phyloP scores from a whole-genome alignment of 2,329 filamentous ascomycete genomes.

The Colletotrichum costaricense region DNA sequence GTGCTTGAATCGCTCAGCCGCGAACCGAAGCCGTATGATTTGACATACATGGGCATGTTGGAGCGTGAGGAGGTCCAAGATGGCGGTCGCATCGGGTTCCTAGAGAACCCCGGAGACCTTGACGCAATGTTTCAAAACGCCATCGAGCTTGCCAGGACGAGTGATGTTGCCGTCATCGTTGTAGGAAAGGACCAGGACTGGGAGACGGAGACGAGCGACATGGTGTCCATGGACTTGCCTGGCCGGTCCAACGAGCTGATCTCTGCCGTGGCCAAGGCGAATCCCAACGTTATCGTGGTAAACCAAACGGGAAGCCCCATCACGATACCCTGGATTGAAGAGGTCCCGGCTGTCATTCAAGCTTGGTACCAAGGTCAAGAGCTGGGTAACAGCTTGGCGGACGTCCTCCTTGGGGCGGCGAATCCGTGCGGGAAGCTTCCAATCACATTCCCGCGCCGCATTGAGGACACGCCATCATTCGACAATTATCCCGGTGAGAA shows the following conservation, averaged over 20 bases:
- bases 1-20: background rate
- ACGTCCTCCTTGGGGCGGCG: conserved; percentile 71
- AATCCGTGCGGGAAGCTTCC: conserved; percentile 74
- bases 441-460: conserved; percentile 67
- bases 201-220: conserved; percentile 67
- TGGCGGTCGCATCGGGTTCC: background rate
- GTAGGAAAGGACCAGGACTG: conserved; percentile 66
- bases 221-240: conserved; percentile 76
- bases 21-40: background rate
- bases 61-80: background rate
- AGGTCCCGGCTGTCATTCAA: conserved; percentile 69
- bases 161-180: conserved; percentile 45
- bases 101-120: background rate
- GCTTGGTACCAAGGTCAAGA: conserved; percentile 80
- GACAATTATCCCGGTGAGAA: background rate
- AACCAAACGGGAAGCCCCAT: conserved; percentile 73
- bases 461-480: conserved; percentile 57
- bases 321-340: conserved; percentile 64
- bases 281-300: conserved; percentile 69
- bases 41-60: background rate
- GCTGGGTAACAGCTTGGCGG: conserved; percentile 73
- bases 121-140: background rate
- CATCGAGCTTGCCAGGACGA: background rate
- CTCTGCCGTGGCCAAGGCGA: conserved; percentile 63
- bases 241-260: conserved; percentile 67